phyloP scores from a whole-genome alignment of 164 flowering plant genomes.

The Tetracentron sinense region DNA sequence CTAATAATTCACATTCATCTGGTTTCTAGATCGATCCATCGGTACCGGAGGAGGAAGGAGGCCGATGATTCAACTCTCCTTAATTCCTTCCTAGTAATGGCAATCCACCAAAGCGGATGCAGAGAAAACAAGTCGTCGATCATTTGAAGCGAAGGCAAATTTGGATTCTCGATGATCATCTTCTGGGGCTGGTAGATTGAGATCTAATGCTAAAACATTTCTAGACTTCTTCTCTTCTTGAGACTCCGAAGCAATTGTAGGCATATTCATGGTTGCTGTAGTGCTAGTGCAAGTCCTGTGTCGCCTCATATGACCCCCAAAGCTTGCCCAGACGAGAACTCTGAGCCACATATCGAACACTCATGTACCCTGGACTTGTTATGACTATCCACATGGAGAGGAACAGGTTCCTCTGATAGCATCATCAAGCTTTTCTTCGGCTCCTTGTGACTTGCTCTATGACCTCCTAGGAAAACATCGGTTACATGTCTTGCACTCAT shows the following conservation, averaged over 20 bases:
- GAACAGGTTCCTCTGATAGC: slow-evolving; percentile 8
- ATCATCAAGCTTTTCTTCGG: too few relatives aligned
- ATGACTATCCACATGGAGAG: neutral
- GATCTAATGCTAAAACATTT: too few relatives aligned
- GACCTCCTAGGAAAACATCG: slow-evolving; percentile 58
- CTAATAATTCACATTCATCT: slow-evolving; percentile 16
- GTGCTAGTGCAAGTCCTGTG: slow-evolving; percentile 26
- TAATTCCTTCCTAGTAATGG: slow-evolving; percentile 31
- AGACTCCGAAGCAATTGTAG: too few relatives aligned
- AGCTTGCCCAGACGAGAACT: slow-evolving; percentile 61
- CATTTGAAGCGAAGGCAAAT: slow-evolving; percentile 31
- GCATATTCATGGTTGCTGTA: neutral
- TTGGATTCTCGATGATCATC: slow-evolving; percentile 38
- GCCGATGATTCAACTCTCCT: neutral
- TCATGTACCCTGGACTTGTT: slow-evolving; percentile 42
- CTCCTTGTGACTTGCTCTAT: slow-evolving; percentile 62
- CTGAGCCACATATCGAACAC: slow-evolving; percentile 57
- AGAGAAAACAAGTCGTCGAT: slow-evolving; percentile 30
- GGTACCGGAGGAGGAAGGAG: too few relatives aligned
- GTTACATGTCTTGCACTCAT: slow-evolving; percentile 63
- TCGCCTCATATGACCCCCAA: slow-evolving; percentile 72
- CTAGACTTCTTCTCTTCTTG: too few relatives aligned
- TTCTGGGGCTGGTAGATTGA: slow-evolving; percentile 63
- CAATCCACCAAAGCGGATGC: slow-evolving; percentile 36
- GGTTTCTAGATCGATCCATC: neutral